These are phyloP conservation scores for Nemania sp. DNA, from an alignment of 2,329 filamentous ascomycete species.

Conservation along the genomic window DNA sequence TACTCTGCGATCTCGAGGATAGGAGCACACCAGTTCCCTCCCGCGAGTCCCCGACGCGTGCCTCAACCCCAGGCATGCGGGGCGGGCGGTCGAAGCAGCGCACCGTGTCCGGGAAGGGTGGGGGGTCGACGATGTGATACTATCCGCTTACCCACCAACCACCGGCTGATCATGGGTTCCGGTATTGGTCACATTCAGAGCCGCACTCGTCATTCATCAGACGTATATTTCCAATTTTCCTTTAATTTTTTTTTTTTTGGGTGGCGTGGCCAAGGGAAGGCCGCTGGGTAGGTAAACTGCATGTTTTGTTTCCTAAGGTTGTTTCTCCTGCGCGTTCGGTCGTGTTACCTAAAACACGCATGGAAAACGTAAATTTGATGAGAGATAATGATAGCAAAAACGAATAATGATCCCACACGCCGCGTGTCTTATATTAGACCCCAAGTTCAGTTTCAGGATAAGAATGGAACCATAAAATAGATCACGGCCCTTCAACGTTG, in stretches of 20 bases:
- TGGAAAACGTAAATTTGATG: not conserved
- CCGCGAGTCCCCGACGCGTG: not conserved
- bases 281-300: too few species aligned
- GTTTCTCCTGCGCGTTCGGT: not conserved
- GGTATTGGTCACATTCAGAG: too few species aligned
- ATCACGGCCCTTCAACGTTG: too few species aligned
- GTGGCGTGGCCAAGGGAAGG: not conserved
- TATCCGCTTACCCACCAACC: not conserved
- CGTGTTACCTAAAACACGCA: not conserved
- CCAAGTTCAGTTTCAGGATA: too few species aligned
- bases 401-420: not conserved
- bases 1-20: conserved; percentile 66
- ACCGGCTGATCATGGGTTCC: too few species aligned
- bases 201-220: too few species aligned
- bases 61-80: not conserved
- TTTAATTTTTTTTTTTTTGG: too few species aligned
- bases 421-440: too few species aligned
- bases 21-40: conserved; percentile 5
- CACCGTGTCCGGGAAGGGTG: not conserved
- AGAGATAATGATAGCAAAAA: not conserved
- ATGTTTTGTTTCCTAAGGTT: not conserved
- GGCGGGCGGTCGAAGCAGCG: conserved; percentile 14
- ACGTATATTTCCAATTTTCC: too few species aligned
- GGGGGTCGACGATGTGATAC: not conserved
- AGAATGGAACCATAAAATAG: too few species aligned